Evolutionary conservation across 371 early-diverging fungal species (phyloP), one percentile per base, ranked within the genome.

Genomic region (Smittium culicis): DNA sequence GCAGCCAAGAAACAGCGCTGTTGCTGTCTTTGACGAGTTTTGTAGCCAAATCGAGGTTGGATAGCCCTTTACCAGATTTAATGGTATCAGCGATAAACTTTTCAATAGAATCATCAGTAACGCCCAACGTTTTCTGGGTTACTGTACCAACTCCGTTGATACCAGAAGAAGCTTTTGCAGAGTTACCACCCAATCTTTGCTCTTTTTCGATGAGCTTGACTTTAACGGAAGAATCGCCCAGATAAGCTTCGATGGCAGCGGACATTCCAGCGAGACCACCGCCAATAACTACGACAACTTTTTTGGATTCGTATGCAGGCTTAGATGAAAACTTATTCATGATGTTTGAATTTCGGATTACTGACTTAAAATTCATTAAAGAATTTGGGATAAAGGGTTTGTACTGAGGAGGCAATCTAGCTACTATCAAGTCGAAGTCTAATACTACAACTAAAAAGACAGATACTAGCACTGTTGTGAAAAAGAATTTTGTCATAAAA

Each of bases 111-210:
- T 96, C 97, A 78, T 85, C 24, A 60, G 8, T 27, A 24, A 74
- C 69, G 29, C 67, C 67, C 54, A 65, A 60, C n/a, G 14, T 32
- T 28, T 35, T 31, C 58, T 74, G 87, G 28, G 93, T 90, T 67
- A 81, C 84, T 34, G 97, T 95, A 61, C 87, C 80, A 34, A 90
- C 94, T 59, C 94, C 94, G 81, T 95, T 96, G 78, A 96, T 96
- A 69, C 96, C 96, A 1, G 94, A 94, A 3, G 96, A 93, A n/a
- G 96, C 96, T 82, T 96, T 96, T 71, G 94, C 88, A 24, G 87
- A 87, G 79, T 91, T 91, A 59, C 95, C 96, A 64, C 90, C 90
- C 17, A 88, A 76, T 69, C 83, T 84, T 25, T 81, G 67, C 71
- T 89, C 88, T 71, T 91, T 91, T 63, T 91, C 91, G 14, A 91